A percentile compares a stretch with the other conserved stretches of the same genome.
phyloP scores from a whole-genome alignment of 495 filamentous ascomycete species.

The Neurospora cerealis region DNA sequence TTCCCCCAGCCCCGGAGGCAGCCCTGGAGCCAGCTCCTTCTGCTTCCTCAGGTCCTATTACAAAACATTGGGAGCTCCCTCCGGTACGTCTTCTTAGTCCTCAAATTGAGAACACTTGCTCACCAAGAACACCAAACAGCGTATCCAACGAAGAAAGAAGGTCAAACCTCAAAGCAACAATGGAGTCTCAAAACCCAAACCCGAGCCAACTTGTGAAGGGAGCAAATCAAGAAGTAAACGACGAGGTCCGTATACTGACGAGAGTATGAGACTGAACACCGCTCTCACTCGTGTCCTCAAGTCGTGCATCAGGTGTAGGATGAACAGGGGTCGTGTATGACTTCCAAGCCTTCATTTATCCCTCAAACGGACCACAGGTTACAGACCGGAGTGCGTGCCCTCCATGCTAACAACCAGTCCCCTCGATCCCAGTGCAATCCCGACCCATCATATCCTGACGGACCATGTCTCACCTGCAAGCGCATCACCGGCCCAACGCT shows the following conservation, averaged over 20 bases:
- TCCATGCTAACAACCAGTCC: neutral
- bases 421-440: conserved; percentile 10
- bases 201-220: neutral
- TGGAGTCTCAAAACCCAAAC: conserved; percentile 4
- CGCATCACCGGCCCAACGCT: conserved; percentile 16
- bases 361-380: neutral
- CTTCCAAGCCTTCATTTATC: neutral
- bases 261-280: conserved; percentile 14
- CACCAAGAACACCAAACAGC: neutral
- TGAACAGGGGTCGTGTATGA: conserved; percentile 17
- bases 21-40: neutral
- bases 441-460: conserved; percentile 8
- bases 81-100: conserved; percentile 1
- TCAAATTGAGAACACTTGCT: neutral
- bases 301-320: conserved; percentile 21
- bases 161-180: conserved; percentile 2
- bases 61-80: conserved; percentile 13
- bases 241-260: conserved; percentile 14
- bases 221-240: conserved; percentile 6
- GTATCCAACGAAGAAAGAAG: conserved; percentile 13
- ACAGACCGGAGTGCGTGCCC: neutral
- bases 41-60: neutral
- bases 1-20: neutral
- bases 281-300: conserved; percentile 17
- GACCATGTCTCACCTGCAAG: conserved; percentile 16